A percentile compares a stretch with the other conserved stretches of the same genome.
These are phyloP conservation scores for Articulospora tetracladia DNA, from an alignment of 495 filamentous ascomycete genomes.

Conservation along the genomic window DNA sequence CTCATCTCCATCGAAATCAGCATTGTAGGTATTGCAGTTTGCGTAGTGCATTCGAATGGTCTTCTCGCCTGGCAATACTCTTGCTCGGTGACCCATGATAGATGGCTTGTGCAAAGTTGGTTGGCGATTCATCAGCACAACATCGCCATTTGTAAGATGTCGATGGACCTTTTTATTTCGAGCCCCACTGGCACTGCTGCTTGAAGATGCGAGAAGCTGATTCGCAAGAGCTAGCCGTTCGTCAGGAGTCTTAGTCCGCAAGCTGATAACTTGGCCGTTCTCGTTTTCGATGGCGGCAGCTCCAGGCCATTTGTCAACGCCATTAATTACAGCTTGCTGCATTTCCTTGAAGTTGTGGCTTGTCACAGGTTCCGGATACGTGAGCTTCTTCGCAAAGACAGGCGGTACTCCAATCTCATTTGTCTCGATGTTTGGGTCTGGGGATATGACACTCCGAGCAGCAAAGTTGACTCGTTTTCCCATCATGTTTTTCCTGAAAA, in stretches of 20 bases:
- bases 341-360: slow-evolving; percentile 94
- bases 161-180: slow-evolving; percentile 96
- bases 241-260: slow-evolving; percentile 79
- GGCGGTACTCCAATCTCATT: slow-evolving; percentile 97
- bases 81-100: slow-evolving; percentile 95
- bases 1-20: slow-evolving; percentile 99
- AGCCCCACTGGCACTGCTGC: slow-evolving; percentile 65
- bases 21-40: slow-evolving; percentile 99
- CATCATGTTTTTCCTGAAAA: slow-evolving; percentile 99
- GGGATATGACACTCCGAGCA: slow-evolving; percentile 95
- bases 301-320: slow-evolving; percentile 88
- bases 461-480: slow-evolving; percentile 99
- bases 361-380: slow-evolving; percentile 95
- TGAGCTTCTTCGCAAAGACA: slow-evolving; percentile 93
- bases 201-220: slow-evolving; percentile 86
- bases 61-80: slow-evolving; percentile 89
- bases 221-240: slow-evolving; percentile 85
- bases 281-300: slow-evolving; percentile 94
- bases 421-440: slow-evolving; percentile 97
- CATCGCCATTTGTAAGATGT: slow-evolving; percentile 92
- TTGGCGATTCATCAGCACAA: slow-evolving; percentile 98
- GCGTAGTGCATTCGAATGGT: slow-evolving; percentile 99
- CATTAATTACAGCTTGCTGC: slow-evolving; percentile 95
- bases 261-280: slow-evolving; percentile 82
- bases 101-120: slow-evolving; percentile 99